Percentiles rank a stretch among this genome's conserved stretches.
phyloP scores from a whole-genome alignment of 345 rosid species.

The Gossypium australe region DNA sequence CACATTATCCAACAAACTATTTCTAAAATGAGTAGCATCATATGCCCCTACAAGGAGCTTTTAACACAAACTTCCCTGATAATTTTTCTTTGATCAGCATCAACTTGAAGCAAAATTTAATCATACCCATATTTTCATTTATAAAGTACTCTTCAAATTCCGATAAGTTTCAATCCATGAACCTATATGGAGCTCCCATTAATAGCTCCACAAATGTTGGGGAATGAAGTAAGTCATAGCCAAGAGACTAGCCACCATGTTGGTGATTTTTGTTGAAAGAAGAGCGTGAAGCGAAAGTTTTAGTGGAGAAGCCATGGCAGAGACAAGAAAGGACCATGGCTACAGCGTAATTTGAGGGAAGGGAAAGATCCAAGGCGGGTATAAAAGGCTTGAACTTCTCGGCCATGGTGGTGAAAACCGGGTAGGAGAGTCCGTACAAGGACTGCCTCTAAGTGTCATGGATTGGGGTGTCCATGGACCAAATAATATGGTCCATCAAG shows the following conservation, averaged over 20 bases:
- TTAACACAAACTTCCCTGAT: slow-evolving; percentile 91
- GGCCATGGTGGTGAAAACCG: slow-evolving; percentile 85
- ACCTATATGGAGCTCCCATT: slow-evolving; percentile 77
- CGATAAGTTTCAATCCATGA: slow-evolving; percentile 29
- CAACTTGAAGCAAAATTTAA: slow-evolving; percentile 82
- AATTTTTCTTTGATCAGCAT: slow-evolving; percentile 85
- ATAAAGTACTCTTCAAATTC: slow-evolving; percentile 37
- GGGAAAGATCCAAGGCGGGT: slow-evolving; percentile 81
- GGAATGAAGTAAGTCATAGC: slow-evolving; percentile 88
- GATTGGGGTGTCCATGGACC: slow-evolving; percentile 68
- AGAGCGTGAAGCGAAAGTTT: slow-evolving; percentile 64
- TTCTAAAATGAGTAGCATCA: slow-evolving; percentile 66
- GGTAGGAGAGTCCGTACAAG: slow-evolving; percentile 79
- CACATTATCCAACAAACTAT: slow-evolving; percentile 76
- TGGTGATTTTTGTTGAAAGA: slow-evolving; percentile 87
- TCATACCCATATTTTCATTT: slow-evolving; percentile 61
- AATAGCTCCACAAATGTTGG: slow-evolving; percentile 87
- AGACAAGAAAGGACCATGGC: slow-evolving; percentile 93
- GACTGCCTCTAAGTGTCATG: slow-evolving; percentile 95
- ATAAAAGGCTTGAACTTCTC: slow-evolving; percentile 85
- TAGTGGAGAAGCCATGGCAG: slow-evolving; percentile 72
- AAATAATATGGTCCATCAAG: slow-evolving; percentile 72
- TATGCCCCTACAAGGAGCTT: neutral
- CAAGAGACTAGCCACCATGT: slow-evolving; percentile 85
- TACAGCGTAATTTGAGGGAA: slow-evolving; percentile 92